Percentiles rank a stretch among this genome's conserved stretches.
Conservation (phyloP, 108 stramenopile genomes). For the Schizochytrium sp. region DNA sequence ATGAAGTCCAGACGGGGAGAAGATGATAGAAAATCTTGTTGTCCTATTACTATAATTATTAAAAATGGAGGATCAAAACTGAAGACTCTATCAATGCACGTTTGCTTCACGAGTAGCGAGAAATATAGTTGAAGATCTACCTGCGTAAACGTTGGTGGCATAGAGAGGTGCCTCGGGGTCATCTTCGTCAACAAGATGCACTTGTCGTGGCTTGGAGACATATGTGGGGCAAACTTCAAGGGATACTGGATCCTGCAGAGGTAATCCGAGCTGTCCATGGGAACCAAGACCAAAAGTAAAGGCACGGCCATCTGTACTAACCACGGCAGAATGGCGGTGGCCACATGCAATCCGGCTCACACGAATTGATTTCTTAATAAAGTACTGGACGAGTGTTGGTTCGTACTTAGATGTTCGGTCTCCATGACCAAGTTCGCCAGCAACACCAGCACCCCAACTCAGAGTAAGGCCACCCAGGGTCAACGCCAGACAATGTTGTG, state of each 20-base stretch:
- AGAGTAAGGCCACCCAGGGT: constrained; percentile 21
- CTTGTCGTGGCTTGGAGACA: constrained; percentile 11
- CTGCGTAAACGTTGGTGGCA: constrained; percentile 13
- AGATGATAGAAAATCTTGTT: too few species aligned
- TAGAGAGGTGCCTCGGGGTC: constrained; percentile 1
- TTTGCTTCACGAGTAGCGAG: neutral
- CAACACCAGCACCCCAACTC: constrained; percentile 47
- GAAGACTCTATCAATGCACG: neutral
- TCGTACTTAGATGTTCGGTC: constrained; percentile 49
- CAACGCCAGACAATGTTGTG: neutral
- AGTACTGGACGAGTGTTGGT: neutral
- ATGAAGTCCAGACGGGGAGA: too few species aligned
- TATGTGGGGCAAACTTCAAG: constrained; percentile 15
- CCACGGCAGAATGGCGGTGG: constrained; percentile 49
- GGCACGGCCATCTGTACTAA: constrained; percentile 6
- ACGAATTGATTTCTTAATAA: neutral
- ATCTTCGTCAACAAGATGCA: neutral
- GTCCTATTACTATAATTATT: too few species aligned
- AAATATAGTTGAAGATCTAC: constrained; percentile 16
- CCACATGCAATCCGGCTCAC: constrained; percentile 19
- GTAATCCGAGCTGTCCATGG: neutral
- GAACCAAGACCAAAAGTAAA: constrained; percentile 3
- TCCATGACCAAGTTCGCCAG: constrained; percentile 39
- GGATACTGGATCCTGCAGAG: neutral
- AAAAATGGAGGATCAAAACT: too few species aligned